Conservation (phyloP, 106 monocot species). For the Dendrobium chrysotoxum region DNA sequence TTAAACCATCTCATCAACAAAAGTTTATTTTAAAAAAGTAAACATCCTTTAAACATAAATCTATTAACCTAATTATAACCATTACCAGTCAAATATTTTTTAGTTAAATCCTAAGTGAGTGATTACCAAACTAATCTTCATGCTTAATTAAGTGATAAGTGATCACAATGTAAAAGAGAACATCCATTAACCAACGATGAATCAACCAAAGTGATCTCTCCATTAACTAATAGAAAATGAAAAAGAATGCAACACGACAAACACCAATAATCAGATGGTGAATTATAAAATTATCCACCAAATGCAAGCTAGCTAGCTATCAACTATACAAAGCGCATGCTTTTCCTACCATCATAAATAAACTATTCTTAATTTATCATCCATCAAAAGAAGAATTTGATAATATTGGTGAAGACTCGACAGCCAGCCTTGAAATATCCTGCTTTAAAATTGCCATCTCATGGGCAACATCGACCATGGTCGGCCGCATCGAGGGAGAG, state of each 20-base stretch:
- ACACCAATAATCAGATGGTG: not conserved
- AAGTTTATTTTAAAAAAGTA: no score
- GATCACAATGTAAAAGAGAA: not conserved
- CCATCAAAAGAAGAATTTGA: not conserved
- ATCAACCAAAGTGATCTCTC: not conserved
- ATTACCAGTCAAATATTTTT: no score
- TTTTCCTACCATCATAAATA: not conserved
- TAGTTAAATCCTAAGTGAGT: no score
- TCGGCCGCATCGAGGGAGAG: constrained; percentile 34
- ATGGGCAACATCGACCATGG: constrained; percentile 52
- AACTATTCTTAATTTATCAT: not conserved
- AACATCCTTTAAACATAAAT: no score
- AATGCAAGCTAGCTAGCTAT: not conserved
- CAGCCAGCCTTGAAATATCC: constrained; percentile 24
- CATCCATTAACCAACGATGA: not conserved
- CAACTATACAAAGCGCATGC: no score
- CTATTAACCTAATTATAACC: no score
- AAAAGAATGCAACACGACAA: not conserved
- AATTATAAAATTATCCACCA: not conserved
- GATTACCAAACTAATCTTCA: no score
- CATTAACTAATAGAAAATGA: not conserved
- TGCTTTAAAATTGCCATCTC: constrained; percentile 37
- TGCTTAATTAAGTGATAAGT: not conserved
- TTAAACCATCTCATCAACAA: no score
- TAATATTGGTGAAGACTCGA: not conserved